These are phyloP conservation scores for Tylopilus rubrobrunneus DNA, from an alignment of 768 basidiomycete species.

Conservation along the genomic window DNA sequence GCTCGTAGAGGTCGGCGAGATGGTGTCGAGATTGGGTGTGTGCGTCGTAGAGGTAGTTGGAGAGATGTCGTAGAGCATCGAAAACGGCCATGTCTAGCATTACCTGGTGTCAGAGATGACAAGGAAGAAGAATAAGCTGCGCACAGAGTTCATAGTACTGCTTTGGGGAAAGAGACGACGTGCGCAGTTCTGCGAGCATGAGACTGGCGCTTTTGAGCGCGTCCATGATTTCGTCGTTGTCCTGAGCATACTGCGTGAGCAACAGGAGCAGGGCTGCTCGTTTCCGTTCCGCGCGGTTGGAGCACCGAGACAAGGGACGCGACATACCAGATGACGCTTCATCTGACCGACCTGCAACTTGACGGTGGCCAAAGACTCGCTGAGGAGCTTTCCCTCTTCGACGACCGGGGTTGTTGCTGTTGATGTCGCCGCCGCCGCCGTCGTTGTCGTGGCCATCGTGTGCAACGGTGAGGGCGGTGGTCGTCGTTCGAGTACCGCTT, in stretches of 20 bases:
- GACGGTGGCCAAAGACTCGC: conserved; percentile 80
- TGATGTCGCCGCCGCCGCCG: conserved; percentile 12
- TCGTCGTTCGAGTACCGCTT: background rate
- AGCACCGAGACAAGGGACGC: background rate
- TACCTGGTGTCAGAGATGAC: background rate
- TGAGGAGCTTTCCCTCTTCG: conserved; percentile 82
- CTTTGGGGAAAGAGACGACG: conserved; percentile 89
- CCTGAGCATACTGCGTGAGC: conserved; percentile 41
- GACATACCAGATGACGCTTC: conserved; percentile 83
- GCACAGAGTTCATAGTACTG: conserved; percentile 98
- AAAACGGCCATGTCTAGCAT: conserved; percentile 93
- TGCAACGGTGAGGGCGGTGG: conserved; percentile 5
- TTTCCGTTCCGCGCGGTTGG: background rate
- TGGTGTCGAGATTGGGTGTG: conserved; percentile 91
- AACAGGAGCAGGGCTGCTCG: background rate
- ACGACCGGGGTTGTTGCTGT: conserved; percentile 36
- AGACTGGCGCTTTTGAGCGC: conserved; percentile 95
- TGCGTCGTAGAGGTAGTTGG: conserved; percentile 95
- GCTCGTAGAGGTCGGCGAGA: conserved; percentile 96
- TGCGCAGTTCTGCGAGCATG: conserved; percentile 95
- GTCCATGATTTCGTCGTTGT: conserved; percentile 97
- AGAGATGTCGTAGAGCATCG: conserved; percentile 91
- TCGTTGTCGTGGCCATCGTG: conserved; percentile 22
- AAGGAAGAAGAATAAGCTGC: conserved; percentile 17
- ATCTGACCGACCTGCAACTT: conserved; percentile 93